Conservation (phyloP, 2,329 filamentous ascomycete genomes). For the Epichloe uncinata region DNA sequence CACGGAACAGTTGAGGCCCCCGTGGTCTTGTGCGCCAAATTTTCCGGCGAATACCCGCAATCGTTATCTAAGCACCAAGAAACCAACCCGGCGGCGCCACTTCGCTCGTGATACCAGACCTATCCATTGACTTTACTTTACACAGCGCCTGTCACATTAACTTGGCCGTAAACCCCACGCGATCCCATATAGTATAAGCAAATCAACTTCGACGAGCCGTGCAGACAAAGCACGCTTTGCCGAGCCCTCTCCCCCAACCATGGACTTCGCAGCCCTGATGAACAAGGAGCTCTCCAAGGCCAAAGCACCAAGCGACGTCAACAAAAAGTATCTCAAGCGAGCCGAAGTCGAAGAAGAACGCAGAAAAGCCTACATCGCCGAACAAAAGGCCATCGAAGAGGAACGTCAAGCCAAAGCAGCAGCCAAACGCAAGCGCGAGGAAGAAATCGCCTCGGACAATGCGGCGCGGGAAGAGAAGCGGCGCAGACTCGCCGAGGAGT, state of each 20-base stretch:
- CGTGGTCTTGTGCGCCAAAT: conserved; percentile 4
- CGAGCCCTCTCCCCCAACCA: conserved; percentile 25
- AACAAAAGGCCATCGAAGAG: conserved; percentile 61
- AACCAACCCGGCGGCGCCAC: background rate
- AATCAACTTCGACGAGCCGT: background rate
- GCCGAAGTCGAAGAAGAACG: conserved; percentile 77
- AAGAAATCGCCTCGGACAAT: conserved; percentile 62
- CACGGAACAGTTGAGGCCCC: background rate
- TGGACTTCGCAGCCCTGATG: conserved; percentile 96
- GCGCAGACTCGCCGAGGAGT: conserved; percentile 68
- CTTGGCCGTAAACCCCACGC: background rate
- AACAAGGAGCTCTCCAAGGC: conserved; percentile 80
- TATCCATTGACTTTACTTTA: too few species aligned
- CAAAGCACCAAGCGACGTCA: conserved; percentile 36
- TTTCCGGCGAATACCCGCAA: conserved; percentile 16
- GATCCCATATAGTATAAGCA: background rate
- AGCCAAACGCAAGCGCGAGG: conserved; percentile 80
- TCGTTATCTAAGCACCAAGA: conserved; percentile 10
- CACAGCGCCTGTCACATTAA: too few species aligned
- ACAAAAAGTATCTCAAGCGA: conserved; percentile 72
- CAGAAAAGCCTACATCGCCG: conserved; percentile 63
- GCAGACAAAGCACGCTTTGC: background rate
- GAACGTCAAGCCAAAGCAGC: conserved; percentile 56
- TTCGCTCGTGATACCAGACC: too few species aligned
- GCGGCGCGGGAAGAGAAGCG: conserved; percentile 70